Percentiles rank a stretch among this genome's conserved stretches.
Evolutionary conservation across 2,329 filamentous ascomycete genomes (phyloP).

Genomic region (Rosellinia necatrix): DNA sequence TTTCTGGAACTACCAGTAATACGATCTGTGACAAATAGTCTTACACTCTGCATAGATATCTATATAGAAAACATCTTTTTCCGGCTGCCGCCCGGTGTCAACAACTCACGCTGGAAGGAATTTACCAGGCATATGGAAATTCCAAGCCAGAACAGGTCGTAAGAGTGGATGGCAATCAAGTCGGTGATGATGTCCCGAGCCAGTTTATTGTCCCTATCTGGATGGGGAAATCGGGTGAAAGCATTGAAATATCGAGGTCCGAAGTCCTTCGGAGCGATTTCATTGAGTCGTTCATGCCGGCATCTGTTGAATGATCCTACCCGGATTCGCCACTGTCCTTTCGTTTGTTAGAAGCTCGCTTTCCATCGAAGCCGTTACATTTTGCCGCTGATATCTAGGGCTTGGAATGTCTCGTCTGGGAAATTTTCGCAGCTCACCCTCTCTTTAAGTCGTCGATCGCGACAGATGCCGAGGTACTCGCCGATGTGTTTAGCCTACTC

Average conservation of each 20-base stretch:
- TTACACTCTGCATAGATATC: conserved; percentile 1
- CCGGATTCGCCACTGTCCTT: background rate
- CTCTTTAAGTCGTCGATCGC: background rate
- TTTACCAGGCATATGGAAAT: background rate
- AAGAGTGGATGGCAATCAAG: background rate
- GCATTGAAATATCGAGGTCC: background rate
- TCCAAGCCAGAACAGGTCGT: background rate
- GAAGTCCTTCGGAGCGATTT: background rate
- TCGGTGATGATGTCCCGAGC: background rate
- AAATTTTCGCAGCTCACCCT: background rate
- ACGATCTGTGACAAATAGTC: no score
- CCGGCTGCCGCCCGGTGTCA: background rate
- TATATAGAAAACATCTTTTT: background rate
- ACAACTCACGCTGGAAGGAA: background rate
- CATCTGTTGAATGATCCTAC: background rate
- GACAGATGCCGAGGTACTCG: background rate
- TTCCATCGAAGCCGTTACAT: background rate
- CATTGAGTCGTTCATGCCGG: background rate
- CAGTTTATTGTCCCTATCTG: background rate
- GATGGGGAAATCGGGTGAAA: background rate
- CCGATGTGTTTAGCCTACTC: background rate
- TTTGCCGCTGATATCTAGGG: background rate
- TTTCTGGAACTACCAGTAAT: no score
- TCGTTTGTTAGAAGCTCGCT: background rate
- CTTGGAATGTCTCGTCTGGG: background rate